phyloP scores from a whole-genome alignment of 2,329 filamentous ascomycete species.

The Colletotrichum sp. region DNA sequence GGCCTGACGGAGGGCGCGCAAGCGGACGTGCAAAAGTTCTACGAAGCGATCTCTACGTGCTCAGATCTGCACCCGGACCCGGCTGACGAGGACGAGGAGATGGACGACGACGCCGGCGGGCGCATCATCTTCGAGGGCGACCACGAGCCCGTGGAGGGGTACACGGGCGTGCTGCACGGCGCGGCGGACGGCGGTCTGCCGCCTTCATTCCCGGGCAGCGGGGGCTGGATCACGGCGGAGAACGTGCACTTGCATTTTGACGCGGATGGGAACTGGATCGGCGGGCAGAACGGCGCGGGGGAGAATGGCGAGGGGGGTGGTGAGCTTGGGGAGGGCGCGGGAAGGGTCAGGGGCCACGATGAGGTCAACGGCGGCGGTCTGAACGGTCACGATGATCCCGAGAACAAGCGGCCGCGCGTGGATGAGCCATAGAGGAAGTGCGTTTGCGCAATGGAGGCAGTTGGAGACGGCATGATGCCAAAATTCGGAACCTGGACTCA shows the following conservation, averaged over 20 bases:
- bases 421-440: conserved; percentile 29
- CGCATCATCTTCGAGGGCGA: conserved; percentile 63
- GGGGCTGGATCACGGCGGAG: conserved; percentile 88
- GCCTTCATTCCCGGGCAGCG: conserved; percentile 74
- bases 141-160: conserved; percentile 59
- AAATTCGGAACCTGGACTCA: neutral
- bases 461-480: conserved; percentile 13
- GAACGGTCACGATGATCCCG: conserved; percentile 46
- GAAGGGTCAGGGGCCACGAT: conserved; percentile 57
- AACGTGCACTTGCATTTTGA: conserved; percentile 88
- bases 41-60: conserved; percentile 73
- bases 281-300: conserved; percentile 37
- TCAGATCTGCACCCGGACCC: conserved; percentile 79
- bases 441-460: neutral
- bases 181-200: conserved; percentile 56
- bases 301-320: conserved; percentile 45
- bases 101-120: conserved; percentile 55
- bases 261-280: conserved; percentile 79
- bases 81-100: conserved; percentile 57
- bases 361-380: conserved; percentile 54
- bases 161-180: conserved; percentile 58
- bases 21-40: conserved; percentile 52
- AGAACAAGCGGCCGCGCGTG: conserved; percentile 52
- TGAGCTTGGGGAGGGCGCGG: conserved; percentile 67
- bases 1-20: conserved; percentile 27